phyloP scores from a whole-genome alignment of 2,329 filamentous ascomycete species.

The Neofusicoccum ribis region DNA sequence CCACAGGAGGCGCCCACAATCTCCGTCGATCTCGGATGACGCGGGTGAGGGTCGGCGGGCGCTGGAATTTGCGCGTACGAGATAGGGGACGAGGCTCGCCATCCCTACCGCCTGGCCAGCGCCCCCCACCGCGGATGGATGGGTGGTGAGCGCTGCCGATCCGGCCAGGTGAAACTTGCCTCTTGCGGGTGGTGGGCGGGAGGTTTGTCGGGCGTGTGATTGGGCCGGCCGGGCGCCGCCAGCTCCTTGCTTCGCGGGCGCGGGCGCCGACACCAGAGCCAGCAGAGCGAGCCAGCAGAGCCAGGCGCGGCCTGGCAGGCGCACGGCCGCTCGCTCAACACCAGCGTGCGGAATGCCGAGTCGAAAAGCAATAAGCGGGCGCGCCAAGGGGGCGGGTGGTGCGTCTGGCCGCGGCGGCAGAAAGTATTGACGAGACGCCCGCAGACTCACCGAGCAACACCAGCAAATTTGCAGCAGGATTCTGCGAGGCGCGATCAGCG shows the following conservation, averaged over 20 bases:
- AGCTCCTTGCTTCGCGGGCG: slow-evolving; percentile 7
- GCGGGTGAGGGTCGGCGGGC: slow-evolving; percentile 1
- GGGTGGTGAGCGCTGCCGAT: slow-evolving; percentile 11
- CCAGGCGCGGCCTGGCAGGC: not conserved
- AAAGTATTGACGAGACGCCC: slow-evolving; percentile 14
- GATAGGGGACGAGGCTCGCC: slow-evolving; percentile 17
- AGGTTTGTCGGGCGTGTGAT: slow-evolving; percentile 6
- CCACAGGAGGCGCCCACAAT: slow-evolving; percentile 17
- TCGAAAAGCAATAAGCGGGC: slow-evolving; percentile 12
- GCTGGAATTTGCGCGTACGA: slow-evolving; percentile 14
- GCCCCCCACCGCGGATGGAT: not conserved
- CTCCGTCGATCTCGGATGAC: slow-evolving; percentile 19
- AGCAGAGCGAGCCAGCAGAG: too few species aligned
- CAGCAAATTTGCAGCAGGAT: slow-evolving; percentile 20
- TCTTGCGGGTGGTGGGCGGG: slow-evolving; percentile 3
- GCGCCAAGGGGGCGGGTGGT: slow-evolving; percentile 16
- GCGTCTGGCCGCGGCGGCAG: slow-evolving; percentile 8
- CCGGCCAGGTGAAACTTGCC: slow-evolving; percentile 13
- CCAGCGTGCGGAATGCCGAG: slow-evolving; percentile 16
- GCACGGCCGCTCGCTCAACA: slow-evolving; percentile 13
- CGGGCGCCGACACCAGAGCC: too few species aligned
- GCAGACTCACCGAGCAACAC: slow-evolving; percentile 14
- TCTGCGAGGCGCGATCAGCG: slow-evolving; percentile 17
- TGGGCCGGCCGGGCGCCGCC: slow-evolving; percentile 1
- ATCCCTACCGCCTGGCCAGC: not conserved